Evolutionary conservation across 208 protist genomes (phyloP), one percentile per base, ranked within the genome.

Genomic region (Crithidia expoeki): DNA sequence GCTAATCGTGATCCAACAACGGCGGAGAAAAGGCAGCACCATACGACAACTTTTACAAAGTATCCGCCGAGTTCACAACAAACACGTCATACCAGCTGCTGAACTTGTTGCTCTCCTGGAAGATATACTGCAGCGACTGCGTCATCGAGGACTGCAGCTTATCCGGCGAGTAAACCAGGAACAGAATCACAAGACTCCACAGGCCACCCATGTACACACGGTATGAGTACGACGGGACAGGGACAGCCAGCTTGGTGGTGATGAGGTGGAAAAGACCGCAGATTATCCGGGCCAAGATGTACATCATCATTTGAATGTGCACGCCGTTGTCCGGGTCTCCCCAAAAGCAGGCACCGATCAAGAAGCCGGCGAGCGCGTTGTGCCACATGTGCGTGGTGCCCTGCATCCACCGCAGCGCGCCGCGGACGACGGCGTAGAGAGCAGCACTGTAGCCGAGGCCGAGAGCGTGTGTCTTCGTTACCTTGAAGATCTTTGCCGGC

Each of bases 271-370:
- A 88, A 7, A 86, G 40, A 2, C 74, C 88, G 47, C 80, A 92
- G 28, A 94, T 25, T 27, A 92, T 46, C 57, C 93, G 87, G 6
- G 90, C 83, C 2, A 97, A 69, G 51, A 96, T 90, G 80, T 97
- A 97, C 87, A 97, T 93, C 71, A 87, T 93, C 86, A 97, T 94
- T 77, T 97, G 93, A 63, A 90, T 73, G 57, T 92, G 84, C 21
- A 97, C 84, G 1, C 61, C 63, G 56, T 81, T 86, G 61, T 77
- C 84, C 57, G 72, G 28, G 58, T 94, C 81, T 2, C 88, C 85
- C 90, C 93, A 97, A 67, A 85, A 90, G 55, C 79, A 46, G 36
- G 19, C 69, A 7, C 93, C 93, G 27, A 94, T 75, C 47, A 90
- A 5, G 67, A 94, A 92, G 38, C 93, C 93, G n/a, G 83, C 90